A percentile compares a stretch with the other conserved stretches of the same genome.
Evolutionary conservation across 768 basidiomycete genomes (phyloP).

Genomic region (Albatrellus ellisii): DNA sequence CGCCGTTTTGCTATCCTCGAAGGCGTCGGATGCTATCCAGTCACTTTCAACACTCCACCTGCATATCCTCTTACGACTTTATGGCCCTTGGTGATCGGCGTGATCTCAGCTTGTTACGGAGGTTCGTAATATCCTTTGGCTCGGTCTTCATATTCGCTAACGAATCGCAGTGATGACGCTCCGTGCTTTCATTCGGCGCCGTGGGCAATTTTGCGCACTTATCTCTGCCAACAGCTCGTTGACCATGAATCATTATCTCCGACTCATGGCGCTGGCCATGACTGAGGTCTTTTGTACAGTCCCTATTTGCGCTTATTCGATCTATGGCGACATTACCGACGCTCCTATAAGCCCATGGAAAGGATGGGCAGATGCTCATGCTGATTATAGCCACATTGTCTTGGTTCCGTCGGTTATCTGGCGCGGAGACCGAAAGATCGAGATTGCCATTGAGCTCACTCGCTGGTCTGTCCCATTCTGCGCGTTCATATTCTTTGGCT

Average conservation of each 20-base stretch:
- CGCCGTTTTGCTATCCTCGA: conserved; percentile 47
- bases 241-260: conserved; percentile 32
- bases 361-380: conserved; percentile 40
- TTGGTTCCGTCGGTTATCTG: conserved; percentile 26
- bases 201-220: conserved; percentile 18
- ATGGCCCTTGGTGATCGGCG: conserved; percentile 18
- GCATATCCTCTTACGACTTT: conserved; percentile 21
- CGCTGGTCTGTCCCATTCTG: conserved; percentile 30
- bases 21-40: conserved; percentile 38
- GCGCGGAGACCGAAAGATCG: conserved; percentile 14
- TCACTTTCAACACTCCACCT: conserved; percentile 27
- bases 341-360: conserved; percentile 24
- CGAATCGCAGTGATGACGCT: conserved; percentile 17
- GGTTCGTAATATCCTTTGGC: background rate
- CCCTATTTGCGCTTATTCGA: conserved; percentile 18
- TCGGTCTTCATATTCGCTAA: background rate
- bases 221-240: conserved; percentile 22
- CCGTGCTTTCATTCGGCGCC: conserved; percentile 15
- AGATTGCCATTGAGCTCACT: conserved; percentile 18
- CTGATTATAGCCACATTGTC: conserved; percentile 27
- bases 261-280: conserved; percentile 23
- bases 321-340: conserved; percentile 16
- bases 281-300: conserved; percentile 22
- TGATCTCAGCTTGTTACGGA: conserved; percentile 13
- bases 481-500: conserved; percentile 32